Conservation (phyloP, 1,139 yeast species). For the Yamadazyma sp. region DNA sequence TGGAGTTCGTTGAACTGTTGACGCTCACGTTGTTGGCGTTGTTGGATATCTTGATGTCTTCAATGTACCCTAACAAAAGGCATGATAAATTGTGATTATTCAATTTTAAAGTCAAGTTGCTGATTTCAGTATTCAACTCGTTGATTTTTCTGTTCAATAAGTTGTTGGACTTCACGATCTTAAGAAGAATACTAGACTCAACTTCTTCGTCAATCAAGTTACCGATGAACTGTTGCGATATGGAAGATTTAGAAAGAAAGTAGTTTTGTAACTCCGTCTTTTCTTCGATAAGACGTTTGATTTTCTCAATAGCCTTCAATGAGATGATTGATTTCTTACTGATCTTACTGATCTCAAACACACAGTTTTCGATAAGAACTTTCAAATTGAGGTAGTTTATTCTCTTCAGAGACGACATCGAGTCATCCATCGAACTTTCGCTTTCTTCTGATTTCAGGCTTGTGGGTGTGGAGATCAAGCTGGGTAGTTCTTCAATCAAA, state of each 20-base stretch:
- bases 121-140: conserved; percentile 31
- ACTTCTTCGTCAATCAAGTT: conserved; percentile 27
- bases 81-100: conserved; percentile 46
- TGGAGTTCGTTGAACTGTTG: conserved; percentile 7
- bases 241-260: conserved; percentile 30
- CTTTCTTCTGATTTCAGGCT: conserved; percentile 17
- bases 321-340: conserved; percentile 37
- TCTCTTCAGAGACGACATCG: conserved; percentile 3
- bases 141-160: conserved; percentile 33
- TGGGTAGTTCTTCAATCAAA: conserved; percentile 21
- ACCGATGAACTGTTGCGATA: conserved; percentile 37
- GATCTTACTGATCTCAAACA: conserved; percentile 41
- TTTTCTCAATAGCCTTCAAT: conserved; percentile 25
- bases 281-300: conserved; percentile 31
- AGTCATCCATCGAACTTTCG: conserved; percentile 3
- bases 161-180: conserved; percentile 35
- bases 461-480: conserved; percentile 21
- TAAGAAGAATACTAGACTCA: conserved; percentile 28
- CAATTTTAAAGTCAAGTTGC: conserved; percentile 25
- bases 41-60: conserved; percentile 35
- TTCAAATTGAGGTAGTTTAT: conserved; percentile 40
- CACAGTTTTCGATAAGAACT: conserved; percentile 45
- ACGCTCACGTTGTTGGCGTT: conserved; percentile 5
- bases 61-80: conserved; percentile 46
- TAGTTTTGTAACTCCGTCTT: conserved; percentile 34